phyloP scores from a whole-genome alignment of 2,329 filamentous ascomycete genomes.

The Talaromyces rugulosus region DNA sequence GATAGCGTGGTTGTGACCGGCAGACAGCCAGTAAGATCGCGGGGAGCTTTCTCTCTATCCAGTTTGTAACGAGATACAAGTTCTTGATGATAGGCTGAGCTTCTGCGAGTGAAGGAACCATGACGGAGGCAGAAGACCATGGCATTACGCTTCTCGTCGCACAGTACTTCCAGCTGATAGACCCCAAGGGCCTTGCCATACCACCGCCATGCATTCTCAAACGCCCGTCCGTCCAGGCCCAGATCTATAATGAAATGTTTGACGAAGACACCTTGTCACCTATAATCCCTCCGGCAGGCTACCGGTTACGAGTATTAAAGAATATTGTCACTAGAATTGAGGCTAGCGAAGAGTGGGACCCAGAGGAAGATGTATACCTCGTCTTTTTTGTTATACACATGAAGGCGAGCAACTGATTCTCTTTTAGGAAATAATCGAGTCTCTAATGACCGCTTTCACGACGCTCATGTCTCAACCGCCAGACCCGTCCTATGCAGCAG shows the following conservation, averaged over 20 bases:
- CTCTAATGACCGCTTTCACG: conserved; percentile 67
- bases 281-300: conserved; percentile 60
- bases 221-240: conserved; percentile 59
- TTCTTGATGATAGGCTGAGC: background rate
- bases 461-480: conserved; percentile 57
- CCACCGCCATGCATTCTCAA: conserved; percentile 59
- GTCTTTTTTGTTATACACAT: background rate
- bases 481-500: conserved; percentile 56
- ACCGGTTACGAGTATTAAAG: conserved; percentile 70
- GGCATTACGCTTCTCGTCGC: conserved; percentile 35
- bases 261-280: conserved; percentile 51
- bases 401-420: background rate
- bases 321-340: conserved; percentile 67
- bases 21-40: conserved; percentile 1
- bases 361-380: conserved; percentile 73
- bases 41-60: background rate
- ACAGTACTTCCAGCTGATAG: conserved; percentile 77
- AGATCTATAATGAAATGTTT: conserved; percentile 65
- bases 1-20: background rate
- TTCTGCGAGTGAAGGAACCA: background rate
- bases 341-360: conserved; percentile 64
- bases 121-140: background rate
- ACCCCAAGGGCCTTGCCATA: conserved; percentile 58
- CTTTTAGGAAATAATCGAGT: conserved; percentile 72
- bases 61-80: background rate